A percentile compares a stretch with the other conserved stretches of the same genome.
Conservation (phyloP, 331 rosid species). For the Quercus tomentella region DNA sequence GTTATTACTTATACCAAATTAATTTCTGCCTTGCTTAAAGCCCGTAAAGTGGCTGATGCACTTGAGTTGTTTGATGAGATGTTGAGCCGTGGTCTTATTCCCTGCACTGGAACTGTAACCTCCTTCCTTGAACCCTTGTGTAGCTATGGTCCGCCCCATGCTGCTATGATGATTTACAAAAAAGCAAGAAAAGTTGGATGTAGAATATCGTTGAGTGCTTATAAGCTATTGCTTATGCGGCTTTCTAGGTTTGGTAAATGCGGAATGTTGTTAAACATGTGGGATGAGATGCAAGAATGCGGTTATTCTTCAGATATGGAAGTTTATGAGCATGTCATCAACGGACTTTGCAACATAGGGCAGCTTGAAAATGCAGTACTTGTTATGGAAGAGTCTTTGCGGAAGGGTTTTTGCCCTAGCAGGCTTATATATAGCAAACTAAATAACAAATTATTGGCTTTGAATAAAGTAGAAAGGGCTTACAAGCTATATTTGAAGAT, state of each 20-base stretch:
- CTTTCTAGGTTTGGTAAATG: slow-evolving; percentile 79
- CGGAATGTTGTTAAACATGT: slow-evolving; percentile 63
- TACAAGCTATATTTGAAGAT: slow-evolving; percentile 66
- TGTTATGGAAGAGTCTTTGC: slow-evolving; percentile 85
- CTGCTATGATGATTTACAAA: slow-evolving; percentile 72
- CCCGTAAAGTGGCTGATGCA: slow-evolving; percentile 69
- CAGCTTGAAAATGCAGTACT: slow-evolving; percentile 87
- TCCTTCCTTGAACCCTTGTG: slow-evolving; percentile 56
- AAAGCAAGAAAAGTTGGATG: slow-evolving; percentile 66
- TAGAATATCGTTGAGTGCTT: slow-evolving; percentile 56
- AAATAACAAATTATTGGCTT: slow-evolving; percentile 56
- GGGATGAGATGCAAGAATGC: slow-evolving; percentile 85
- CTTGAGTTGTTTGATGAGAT: slow-evolving; percentile 80
- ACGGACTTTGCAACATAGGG: slow-evolving; percentile 76
- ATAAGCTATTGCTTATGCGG: slow-evolving; percentile 76
- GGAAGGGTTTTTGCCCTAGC: slow-evolving; percentile 69
- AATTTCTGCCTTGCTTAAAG: slow-evolving; percentile 52
- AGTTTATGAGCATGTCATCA: slow-evolving; percentile 68
- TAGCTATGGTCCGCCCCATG: slow-evolving; percentile 88
- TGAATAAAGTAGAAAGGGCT: slow-evolving; percentile 54
- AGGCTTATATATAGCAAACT: slow-evolving; percentile 76
- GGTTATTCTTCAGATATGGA: slow-evolving; percentile 68
- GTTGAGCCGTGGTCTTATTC: slow-evolving; percentile 53
- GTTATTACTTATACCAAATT: slow-evolving; percentile 53
- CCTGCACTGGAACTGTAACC: slow-evolving; percentile 60